A percentile compares a stretch with the other conserved stretches of the same genome.
Evolutionary conservation across 352 stramenopile genomes (phyloP).

Genomic region (Pelagophyceae sp.): DNA sequence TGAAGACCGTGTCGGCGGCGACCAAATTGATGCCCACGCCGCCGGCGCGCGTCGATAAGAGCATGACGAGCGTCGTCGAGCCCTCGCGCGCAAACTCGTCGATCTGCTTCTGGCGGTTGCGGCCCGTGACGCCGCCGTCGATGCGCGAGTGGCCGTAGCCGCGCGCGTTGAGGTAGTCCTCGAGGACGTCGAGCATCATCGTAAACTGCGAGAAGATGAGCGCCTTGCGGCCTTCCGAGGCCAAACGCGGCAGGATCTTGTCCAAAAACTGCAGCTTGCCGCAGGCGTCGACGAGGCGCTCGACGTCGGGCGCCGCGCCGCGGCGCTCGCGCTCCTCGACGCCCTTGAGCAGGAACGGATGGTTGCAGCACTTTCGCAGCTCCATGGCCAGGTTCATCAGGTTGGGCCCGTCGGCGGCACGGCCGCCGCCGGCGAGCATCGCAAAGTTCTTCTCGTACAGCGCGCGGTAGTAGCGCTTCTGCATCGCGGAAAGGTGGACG

Average conservation of each 20-base stretch:
- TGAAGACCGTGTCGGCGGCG: constrained; percentile 95
- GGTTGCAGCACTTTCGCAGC: constrained; percentile 98
- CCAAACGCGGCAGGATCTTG: constrained; percentile 91
- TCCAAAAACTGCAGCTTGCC: constrained; percentile 97
- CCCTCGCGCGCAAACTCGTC: constrained; percentile 59
- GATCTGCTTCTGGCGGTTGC: constrained; percentile 85
- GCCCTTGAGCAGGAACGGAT: constrained; percentile 96
- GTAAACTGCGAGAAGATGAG: constrained; percentile 98
- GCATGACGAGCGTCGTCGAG: constrained; percentile 76
- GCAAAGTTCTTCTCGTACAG: constrained; percentile 99
- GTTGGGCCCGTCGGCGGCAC: constrained; percentile 60
- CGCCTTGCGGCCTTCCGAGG: constrained; percentile 87
- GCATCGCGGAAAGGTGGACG: constrained; percentile 87
- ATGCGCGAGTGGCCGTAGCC: constrained; percentile 91
- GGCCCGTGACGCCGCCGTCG: constrained; percentile 93
- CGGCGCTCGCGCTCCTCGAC: constrained; percentile 53
- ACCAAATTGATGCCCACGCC: constrained; percentile 95
- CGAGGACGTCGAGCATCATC: constrained; percentile 98
- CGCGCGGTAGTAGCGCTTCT: constrained; percentile 98
- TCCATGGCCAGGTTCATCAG: constrained; percentile 99
- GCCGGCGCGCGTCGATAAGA: constrained; percentile 94
- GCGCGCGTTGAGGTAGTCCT: constrained; percentile 88
- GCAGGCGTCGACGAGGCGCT: constrained; percentile 82
- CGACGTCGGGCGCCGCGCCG: constrained; percentile 39
- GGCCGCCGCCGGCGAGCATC: constrained; percentile 71